Base-by-base conservation (phyloP, 2,329 filamentous ascomycete species). In the Fusarium oligoseptatum region DNA sequence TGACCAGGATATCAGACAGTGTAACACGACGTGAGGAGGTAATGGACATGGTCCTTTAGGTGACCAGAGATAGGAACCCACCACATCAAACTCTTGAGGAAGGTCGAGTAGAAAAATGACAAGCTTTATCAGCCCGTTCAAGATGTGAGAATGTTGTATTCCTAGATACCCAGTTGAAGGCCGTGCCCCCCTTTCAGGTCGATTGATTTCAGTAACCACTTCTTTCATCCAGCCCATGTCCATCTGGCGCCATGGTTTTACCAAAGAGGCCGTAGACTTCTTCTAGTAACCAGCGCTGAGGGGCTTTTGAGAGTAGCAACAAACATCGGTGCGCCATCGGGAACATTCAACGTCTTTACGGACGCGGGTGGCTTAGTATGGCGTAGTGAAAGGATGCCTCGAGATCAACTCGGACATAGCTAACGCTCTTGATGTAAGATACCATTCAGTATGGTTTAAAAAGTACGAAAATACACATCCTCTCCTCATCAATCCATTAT, bases 81-180 rank as follows among this genome's bases (percentile, higher is more conserved):
- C 85, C 89, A 91, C 89, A 91, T 91, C 80, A 91, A 89, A 69
- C 85, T 88, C 69, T 89, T 85, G 9, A 91, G 80, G 71, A 89
- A 90, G 3, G 82, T 82, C 17, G 91, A 68, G 4, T 87, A 84
- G 41, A 82, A 80, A 80, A 14, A 91, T 81, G 4, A 86, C 77
- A 1, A 86, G 86, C 75, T 90, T 86, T 6, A 80, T 86, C 4
- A 88, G 82, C 4, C 83, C 81, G 20, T 81, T 72, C 60, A 81
- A 81, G 67, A 83, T 85, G 75, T 91, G 84, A 20, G 87, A 89
- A 72, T 91, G 85, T 10, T 88, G 88, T 11, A 89, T 83, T 14
- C 17, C 85, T 80, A 3, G 85, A 82, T 66, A 87, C 83, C 32
- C 39, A 87, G 83, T 24, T 50, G 17, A 34, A 65, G 15, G 63